These are phyloP conservation scores for Ascochyta lentis DNA, from an alignment of 2,329 filamentous ascomycete genomes.

Conservation along the genomic window DNA sequence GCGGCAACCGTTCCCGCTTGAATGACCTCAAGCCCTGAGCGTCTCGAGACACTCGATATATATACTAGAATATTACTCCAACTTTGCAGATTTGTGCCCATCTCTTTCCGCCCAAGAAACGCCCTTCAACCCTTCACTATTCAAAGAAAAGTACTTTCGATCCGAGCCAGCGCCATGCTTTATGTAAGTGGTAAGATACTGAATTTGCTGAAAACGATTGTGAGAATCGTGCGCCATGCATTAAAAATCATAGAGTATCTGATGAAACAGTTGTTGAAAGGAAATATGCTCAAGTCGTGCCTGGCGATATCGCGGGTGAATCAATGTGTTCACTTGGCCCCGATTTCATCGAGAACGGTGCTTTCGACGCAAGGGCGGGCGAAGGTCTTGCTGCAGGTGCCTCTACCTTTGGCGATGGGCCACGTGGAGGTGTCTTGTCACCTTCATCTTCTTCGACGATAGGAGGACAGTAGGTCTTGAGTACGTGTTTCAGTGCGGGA, in stretches of 20 bases:
- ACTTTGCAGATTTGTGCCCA: not conserved
- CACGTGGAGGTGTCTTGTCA: conserved; percentile 28
- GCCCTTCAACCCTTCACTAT: not conserved
- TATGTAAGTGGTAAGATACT: not conserved
- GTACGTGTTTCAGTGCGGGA: conserved; percentile 84
- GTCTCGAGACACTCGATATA: not conserved
- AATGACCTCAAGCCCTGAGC: too few relatives aligned
- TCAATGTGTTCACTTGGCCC: conserved; percentile 6
- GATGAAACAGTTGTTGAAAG: conserved; percentile 6
- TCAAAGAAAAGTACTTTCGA: not conserved
- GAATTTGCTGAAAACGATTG: conserved; percentile 1
- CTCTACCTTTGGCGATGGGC: conserved; percentile 4
- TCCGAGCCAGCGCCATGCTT: conserved; percentile 15
- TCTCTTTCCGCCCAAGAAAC: not conserved
- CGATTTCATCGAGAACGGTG: conserved; percentile 2
- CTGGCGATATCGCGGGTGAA: conserved; percentile 18
- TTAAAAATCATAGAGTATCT: conserved; percentile 21
- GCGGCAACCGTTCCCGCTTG: not conserved
- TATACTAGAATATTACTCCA: conserved; percentile 1
- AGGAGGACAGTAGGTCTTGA: conserved; percentile 80
- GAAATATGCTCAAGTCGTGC: conserved; percentile 2
- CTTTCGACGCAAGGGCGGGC: not conserved
- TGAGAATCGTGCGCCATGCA: conserved; percentile 9
- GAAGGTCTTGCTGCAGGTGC: not conserved
- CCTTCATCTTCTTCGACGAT: conserved; percentile 75